phyloP scores from a whole-genome alignment of 768 basidiomycete genomes.

The Tremella mesenterica region DNA sequence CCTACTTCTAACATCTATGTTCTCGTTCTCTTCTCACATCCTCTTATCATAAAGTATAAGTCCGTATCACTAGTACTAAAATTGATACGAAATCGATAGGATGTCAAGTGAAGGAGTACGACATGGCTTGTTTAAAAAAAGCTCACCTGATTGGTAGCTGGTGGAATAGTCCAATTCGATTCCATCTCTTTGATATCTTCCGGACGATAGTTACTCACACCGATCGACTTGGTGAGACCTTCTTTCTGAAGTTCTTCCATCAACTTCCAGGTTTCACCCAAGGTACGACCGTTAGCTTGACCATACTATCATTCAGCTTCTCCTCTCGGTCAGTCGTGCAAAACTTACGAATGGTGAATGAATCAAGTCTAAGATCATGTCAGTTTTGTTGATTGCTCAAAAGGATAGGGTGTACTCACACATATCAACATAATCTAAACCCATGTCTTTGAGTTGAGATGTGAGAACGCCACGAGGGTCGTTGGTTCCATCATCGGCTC shows the following conservation, averaged over 20 bases:
- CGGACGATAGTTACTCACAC: slow-evolving; percentile 46
- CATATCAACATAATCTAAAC: slow-evolving; percentile 17
- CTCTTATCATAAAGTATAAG: neutral
- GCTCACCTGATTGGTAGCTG: slow-evolving; percentile 43
- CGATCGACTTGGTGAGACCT: slow-evolving; percentile 48
- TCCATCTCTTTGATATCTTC: slow-evolving; percentile 42
- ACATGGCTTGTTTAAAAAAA: neutral
- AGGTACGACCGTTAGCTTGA: neutral
- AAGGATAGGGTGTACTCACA: slow-evolving; percentile 48
- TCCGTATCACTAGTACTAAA: no score
- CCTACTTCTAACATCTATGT: no score
- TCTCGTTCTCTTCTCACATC: no score
- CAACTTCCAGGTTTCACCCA: slow-evolving; percentile 54
- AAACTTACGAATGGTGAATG: neutral
- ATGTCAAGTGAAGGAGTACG: neutral
- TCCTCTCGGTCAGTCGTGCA: slow-evolving; percentile 22
- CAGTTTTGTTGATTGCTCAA: slow-evolving; percentile 2
- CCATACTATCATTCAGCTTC: neutral
- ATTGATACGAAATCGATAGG: no score
- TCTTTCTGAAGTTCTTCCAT: slow-evolving; percentile 55
- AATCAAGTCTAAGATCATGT: neutral
- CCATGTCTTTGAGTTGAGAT: slow-evolving; percentile 1
- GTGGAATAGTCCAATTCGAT: slow-evolving; percentile 35
- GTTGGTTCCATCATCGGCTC: neutral
- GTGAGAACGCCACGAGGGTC: neutral